phyloP scores from a whole-genome alignment of 768 basidiomycete species.

The Lactarius indigo region DNA sequence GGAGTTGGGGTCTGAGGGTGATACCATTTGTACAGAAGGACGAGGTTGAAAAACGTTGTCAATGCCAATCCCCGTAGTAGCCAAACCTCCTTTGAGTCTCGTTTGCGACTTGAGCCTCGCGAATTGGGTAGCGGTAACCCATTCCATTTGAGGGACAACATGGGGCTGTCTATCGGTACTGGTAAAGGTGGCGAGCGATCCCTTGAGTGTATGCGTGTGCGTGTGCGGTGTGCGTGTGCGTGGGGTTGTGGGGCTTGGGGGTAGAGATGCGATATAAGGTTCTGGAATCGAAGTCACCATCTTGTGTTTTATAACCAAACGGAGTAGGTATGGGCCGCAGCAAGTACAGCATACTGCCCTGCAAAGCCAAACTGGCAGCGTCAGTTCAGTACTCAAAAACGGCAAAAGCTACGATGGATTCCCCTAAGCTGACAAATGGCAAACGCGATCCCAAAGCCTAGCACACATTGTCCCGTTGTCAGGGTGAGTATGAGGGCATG shows the following conservation, averaged over 20 bases:
- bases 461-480: no score
- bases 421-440: no score
- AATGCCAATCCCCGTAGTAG: not conserved
- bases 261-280: not conserved
- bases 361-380: no score
- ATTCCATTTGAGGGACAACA: not conserved
- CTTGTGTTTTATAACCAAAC: not conserved
- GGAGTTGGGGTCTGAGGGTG: not conserved
- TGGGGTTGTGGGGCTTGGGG: no score
- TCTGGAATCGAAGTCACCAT: not conserved
- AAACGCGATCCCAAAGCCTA: no score
- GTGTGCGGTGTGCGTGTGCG: not conserved
- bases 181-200: not conserved
- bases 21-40: conserved; percentile 5
- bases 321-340: no score
- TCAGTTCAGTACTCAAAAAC: no score
- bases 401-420: no score
- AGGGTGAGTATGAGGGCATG: no score
- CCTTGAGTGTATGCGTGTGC: not conserved
- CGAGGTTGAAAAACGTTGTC: not conserved
- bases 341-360: no score
- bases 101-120: not conserved
- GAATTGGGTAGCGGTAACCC: not conserved
- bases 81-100: conserved; percentile 6
- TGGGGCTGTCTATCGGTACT: not conserved